These are phyloP conservation scores for Candida pseudofarinosa DNA, from an alignment of 805 yeast genomes.

Conservation along the genomic window DNA sequence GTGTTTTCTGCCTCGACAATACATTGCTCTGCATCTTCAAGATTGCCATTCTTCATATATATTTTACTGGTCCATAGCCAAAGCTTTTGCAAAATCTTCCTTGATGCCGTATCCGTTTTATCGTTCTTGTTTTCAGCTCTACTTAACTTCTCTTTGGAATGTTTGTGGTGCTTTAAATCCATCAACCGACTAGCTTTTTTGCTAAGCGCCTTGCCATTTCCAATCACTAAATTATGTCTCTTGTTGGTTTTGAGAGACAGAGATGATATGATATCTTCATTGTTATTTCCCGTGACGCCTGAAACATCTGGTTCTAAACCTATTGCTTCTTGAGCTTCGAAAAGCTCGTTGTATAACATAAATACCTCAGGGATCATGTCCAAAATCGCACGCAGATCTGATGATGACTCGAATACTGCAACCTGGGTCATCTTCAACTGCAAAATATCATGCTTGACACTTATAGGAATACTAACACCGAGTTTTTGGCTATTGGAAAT, in stretches of 20 bases:
- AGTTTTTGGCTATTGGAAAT: slow-evolving; percentile 24
- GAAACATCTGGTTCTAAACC: slow-evolving; percentile 1
- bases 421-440: slow-evolving; percentile 75
- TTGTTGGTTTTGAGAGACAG: neutral
- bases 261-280: neutral
- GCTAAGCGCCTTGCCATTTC: neutral
- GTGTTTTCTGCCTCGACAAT: slow-evolving; percentile 64
- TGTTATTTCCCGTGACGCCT: neutral
- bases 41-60: slow-evolving; percentile 52
- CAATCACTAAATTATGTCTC: neutral
- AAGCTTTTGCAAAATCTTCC: slow-evolving; percentile 47
- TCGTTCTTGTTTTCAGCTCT: neutral
- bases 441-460: slow-evolving; percentile 46
- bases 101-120: slow-evolving; percentile 17
- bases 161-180: slow-evolving; percentile 6
- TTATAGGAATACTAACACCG: slow-evolving; percentile 20
- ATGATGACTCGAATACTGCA: slow-evolving; percentile 58
- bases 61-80: slow-evolving; percentile 76
- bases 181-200: neutral
- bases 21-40: slow-evolving; percentile 64
- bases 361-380: slow-evolving; percentile 67
- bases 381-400: slow-evolving; percentile 55
- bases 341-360: slow-evolving; percentile 50
- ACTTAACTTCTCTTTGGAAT: neutral
- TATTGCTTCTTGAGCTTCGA: slow-evolving; percentile 23